Evolutionary conservation across 768 basidiomycete species (phyloP).

Genomic region (Trametes villosa): DNA sequence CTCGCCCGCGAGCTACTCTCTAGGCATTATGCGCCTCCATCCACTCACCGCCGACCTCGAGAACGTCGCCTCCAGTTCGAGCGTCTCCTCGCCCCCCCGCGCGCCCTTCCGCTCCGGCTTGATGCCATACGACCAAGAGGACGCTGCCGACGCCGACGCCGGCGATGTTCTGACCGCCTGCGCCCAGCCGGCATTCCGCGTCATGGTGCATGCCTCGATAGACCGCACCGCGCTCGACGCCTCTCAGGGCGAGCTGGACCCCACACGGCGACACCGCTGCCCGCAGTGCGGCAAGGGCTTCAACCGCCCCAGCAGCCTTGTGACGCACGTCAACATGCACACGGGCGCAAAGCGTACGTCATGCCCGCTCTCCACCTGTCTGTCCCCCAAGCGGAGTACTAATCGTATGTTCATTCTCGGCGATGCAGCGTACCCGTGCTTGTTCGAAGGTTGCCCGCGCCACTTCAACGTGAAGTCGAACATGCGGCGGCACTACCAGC

Average conservation of each 20-base stretch:
- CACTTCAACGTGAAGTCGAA: conserved; percentile 87
- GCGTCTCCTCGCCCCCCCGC: conserved; percentile 2
- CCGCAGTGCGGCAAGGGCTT: conserved; percentile 65
- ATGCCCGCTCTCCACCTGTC: too few species aligned
- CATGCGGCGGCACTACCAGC: conserved; percentile 80
- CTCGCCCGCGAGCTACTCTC: neutral
- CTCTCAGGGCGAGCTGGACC: conserved; percentile 14
- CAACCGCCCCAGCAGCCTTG: conserved; percentile 68
- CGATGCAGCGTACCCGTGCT: conserved; percentile 68
- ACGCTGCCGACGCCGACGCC: neutral
- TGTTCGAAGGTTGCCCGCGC: conserved; percentile 72
- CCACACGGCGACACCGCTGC: conserved; percentile 38
- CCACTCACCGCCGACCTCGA: conserved; percentile 20
- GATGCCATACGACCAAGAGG: neutral
- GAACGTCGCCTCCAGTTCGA: conserved; percentile 13
- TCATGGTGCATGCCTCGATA: conserved; percentile 1
- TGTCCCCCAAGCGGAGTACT: too few species aligned
- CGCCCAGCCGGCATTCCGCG: conserved; percentile 20
- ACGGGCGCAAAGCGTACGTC: conserved; percentile 70
- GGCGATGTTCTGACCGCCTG: neutral
- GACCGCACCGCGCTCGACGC: conserved; percentile 1
- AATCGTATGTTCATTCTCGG: conserved; percentile 6
- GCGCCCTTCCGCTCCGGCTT: neutral
- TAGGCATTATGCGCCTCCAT: conserved; percentile 6
- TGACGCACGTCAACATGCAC: conserved; percentile 70